These are phyloP conservation scores for Prasinococcaceae sp. DNA, from an alignment of 139 green algal genomes.

Conservation along the genomic window DNA sequence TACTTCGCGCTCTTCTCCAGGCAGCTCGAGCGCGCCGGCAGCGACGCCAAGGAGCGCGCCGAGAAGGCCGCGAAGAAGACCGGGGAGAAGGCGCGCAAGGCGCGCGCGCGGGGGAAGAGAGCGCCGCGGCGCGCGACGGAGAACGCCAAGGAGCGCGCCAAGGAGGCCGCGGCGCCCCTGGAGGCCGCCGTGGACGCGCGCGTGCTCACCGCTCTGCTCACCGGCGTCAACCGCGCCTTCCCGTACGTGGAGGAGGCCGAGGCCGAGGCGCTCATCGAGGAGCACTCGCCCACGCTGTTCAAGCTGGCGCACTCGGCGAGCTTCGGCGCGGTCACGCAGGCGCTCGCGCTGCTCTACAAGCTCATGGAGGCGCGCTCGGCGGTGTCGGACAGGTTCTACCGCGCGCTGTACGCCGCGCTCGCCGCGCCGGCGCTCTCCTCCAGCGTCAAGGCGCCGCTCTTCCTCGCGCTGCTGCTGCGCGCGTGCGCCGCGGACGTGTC, in stretches of 20 bases:
- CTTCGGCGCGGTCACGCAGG: constrained; percentile 67
- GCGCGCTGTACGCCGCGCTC: constrained; percentile 72
- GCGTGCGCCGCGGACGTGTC: constrained; percentile 58
- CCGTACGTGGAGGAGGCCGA: constrained; percentile 57
- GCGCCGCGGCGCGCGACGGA: not conserved
- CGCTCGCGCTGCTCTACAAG: constrained; percentile 80
- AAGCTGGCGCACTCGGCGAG: constrained; percentile 62
- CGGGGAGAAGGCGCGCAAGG: not conserved
- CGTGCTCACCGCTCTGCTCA: constrained; percentile 27
- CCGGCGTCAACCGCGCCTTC: constrained; percentile 78
- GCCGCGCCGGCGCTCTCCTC: constrained; percentile 23
- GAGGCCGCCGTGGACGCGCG: constrained; percentile 22
- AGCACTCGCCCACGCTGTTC: constrained; percentile 67
- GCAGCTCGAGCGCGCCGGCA: not conserved
- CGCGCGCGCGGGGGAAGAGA: not conserved
- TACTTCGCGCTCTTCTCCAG: constrained; percentile 78
- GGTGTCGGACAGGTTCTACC: constrained; percentile 72
- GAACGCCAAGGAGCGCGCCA: not conserved
- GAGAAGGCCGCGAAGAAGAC: not conserved
- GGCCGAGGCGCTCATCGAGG: constrained; percentile 45
- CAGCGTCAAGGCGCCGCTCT: constrained; percentile 52
- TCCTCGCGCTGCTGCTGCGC: constrained; percentile 78
- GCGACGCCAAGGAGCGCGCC: not conserved
- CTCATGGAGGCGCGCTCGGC: constrained; percentile 43
- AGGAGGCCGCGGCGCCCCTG: constrained; percentile 1